Base-by-base conservation (phyloP, 2,329 filamentous ascomycete species). In the Metarhizium robertsii region DNA sequence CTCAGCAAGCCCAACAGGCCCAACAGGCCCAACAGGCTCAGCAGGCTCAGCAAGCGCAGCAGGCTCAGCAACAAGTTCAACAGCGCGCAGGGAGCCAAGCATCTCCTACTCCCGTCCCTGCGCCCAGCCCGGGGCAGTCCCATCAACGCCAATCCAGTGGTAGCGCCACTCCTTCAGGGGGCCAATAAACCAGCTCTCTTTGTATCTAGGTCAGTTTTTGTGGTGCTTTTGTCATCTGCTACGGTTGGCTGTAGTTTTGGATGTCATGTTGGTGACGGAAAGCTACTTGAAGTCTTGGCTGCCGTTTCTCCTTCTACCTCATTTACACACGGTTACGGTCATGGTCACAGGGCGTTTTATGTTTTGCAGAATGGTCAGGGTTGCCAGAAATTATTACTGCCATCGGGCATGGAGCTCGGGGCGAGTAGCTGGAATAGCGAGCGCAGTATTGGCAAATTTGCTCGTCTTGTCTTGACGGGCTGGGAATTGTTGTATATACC, bases 101-200 rank as follows among this genome's bases (percentile, higher is more conserved):
- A 58, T 57, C 56, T 36, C 56, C 56, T 16, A 47, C 66, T 65
- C 59, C 64, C 2, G 54, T 54, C 16, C 51, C 60, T 2, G 55
- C 59, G 7, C 60, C 59, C 38, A 61, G 62, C 53, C 59, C 61
- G 20, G 60, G 51, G 38, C 61, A 57, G 18, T 60, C 59, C 42
- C 64, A 66, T 18, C 68, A 66, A 52, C 68, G 72, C 42, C 69
- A 73, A 53, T 60, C 69, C 14, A 74, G 72, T 46, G 69, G 69
- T 43, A 74, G 72, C 45, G 71, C 70, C 40, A 74, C 72, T 8
- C 71, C 57, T 18, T 38, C 49, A 18, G 52, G 51, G 6, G 57
- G 52, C 14, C 49, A 54, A 52, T 49, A 20, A 25, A 43, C 5
- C 3, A 13, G 25, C 5, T n/a, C 16, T 34, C 11, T 10, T 50